Evolutionary conservation across 1,284 basidiomycete genomes (phyloP).

Genomic region (Malassezia brasiliensis): DNA sequence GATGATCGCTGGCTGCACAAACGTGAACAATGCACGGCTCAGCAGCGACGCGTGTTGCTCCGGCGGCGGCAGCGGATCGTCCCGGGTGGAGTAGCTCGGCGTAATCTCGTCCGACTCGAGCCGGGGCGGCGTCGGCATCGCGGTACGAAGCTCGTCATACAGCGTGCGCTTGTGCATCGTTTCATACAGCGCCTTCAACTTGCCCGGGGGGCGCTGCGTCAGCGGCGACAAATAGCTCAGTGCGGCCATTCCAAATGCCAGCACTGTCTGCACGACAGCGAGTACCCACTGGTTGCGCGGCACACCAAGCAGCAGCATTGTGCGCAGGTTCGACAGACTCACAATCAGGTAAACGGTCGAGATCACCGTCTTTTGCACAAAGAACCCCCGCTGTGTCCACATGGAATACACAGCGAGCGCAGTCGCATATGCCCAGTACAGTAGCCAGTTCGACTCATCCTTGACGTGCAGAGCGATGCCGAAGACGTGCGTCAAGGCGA

Average conservation of each 20-base stretch:
- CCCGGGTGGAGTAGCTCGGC: background rate
- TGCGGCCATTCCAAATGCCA: slow-evolving; percentile 22
- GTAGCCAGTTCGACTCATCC: slow-evolving; percentile 23
- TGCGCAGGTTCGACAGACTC: slow-evolving; percentile 35
- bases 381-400: slow-evolving; percentile 24
- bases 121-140: slow-evolving; percentile 35
- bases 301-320: slow-evolving; percentile 17
- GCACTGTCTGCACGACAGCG: slow-evolving; percentile 17
- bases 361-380: slow-evolving; percentile 34
- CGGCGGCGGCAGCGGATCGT: slow-evolving; percentile 22
- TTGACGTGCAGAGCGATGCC: slow-evolving; percentile 15
- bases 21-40: slow-evolving; percentile 37
- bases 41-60: slow-evolving; percentile 39
- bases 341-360: slow-evolving; percentile 26
- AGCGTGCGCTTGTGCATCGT: slow-evolving; percentile 34
- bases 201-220: slow-evolving; percentile 19
- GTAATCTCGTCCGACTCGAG: slow-evolving; percentile 7
- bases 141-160: slow-evolving; percentile 32
- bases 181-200: slow-evolving; percentile 36
- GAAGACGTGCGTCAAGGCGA: slow-evolving; percentile 23
- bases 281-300: slow-evolving; percentile 1
- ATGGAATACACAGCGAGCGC: slow-evolving; percentile 26
- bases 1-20: slow-evolving; percentile 48
- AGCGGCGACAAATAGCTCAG: slow-evolving; percentile 37
- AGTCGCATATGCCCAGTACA: slow-evolving; percentile 32